phyloP scores from a whole-genome alignment of 2,329 filamentous ascomycete genomes.

The Fusarium sp. region DNA sequence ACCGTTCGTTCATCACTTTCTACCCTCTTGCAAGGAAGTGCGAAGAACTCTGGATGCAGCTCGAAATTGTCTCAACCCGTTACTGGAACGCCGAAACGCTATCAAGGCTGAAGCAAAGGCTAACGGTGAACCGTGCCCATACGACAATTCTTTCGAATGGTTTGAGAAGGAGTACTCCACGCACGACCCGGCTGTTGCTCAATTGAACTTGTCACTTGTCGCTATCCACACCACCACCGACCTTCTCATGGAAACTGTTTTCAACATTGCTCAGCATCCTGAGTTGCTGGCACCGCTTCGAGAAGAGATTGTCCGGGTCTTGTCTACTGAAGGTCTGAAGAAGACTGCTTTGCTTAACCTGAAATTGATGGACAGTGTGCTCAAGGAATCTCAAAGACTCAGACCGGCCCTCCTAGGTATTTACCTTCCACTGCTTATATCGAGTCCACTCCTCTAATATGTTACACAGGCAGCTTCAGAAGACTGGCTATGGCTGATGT shows the following conservation, averaged over 20 bases:
- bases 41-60: slow-evolving; percentile 42
- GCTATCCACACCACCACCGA: slow-evolving; percentile 65
- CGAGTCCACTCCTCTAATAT: accelerated
- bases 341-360: slow-evolving; percentile 58
- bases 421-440: accelerated
- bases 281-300: slow-evolving; percentile 53
- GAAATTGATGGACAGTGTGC: slow-evolving; percentile 60
- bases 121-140: neutral
- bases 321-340: slow-evolving; percentile 51
- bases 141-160: slow-evolving; percentile 64
- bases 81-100: slow-evolving; percentile 32
- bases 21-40: slow-evolving; percentile 47
- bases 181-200: slow-evolving; percentile 26
- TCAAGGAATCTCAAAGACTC: slow-evolving; percentile 62
- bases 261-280: slow-evolving; percentile 54
- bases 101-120: slow-evolving; percentile 47
- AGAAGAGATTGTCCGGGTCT: slow-evolving; percentile 51
- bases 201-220: slow-evolving; percentile 54
- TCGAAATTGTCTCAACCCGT: slow-evolving; percentile 41
- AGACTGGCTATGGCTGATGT: neutral
- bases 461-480: neutral
- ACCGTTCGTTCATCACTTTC: slow-evolving; percentile 58
- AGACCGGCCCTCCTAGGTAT: slow-evolving; percentile 54
- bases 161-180: slow-evolving; percentile 58
- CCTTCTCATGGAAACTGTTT: slow-evolving; percentile 32